phyloP scores from a whole-genome alignment of 2,329 filamentous ascomycete species.

The Hymenoscyphus scutula region DNA sequence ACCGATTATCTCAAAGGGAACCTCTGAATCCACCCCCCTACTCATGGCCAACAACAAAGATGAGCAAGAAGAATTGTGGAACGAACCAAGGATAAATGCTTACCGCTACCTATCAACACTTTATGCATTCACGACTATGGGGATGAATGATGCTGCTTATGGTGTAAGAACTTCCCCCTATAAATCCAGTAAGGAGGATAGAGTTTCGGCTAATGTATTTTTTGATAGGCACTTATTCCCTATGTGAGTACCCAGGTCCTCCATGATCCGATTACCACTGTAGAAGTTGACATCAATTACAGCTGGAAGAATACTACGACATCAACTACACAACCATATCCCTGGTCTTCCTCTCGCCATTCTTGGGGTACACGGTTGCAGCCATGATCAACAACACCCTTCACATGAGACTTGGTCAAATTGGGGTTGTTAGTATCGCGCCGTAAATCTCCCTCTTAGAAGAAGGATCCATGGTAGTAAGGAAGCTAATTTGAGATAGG shows the following conservation, averaged over 20 bases:
- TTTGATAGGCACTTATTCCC: conserved; percentile 46
- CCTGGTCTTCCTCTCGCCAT: conserved; percentile 64
- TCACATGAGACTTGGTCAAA: conserved; percentile 57
- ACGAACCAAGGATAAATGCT: conserved; percentile 47
- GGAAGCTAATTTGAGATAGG: not conserved
- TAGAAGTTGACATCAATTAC: not conserved
- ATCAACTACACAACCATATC: conserved; percentile 63
- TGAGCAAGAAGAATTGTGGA: conserved; percentile 2
- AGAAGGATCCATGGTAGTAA: not conserved
- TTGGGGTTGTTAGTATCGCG: conserved; percentile 45
- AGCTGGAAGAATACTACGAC: conserved; percentile 49
- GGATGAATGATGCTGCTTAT: conserved; percentile 62
- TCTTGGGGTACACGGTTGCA: conserved; percentile 62
- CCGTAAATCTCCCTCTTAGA: conserved; percentile 38
- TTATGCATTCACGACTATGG: conserved; percentile 63
- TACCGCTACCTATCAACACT: conserved; percentile 59
- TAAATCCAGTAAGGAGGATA: conserved; percentile 1
- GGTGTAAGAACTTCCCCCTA: conserved; percentile 31
- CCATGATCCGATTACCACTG: too few relatives aligned
- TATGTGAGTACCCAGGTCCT: conserved; percentile 36
- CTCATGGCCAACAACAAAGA: not conserved
- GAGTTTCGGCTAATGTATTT: not conserved
- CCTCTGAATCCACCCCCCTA: not conserved
- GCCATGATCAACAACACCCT: conserved; percentile 64
- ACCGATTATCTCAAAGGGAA: not conserved